Base-by-base conservation (phyloP, 1,284 basidiomycete genomes). In the Marasmius tenuissimus region DNA sequence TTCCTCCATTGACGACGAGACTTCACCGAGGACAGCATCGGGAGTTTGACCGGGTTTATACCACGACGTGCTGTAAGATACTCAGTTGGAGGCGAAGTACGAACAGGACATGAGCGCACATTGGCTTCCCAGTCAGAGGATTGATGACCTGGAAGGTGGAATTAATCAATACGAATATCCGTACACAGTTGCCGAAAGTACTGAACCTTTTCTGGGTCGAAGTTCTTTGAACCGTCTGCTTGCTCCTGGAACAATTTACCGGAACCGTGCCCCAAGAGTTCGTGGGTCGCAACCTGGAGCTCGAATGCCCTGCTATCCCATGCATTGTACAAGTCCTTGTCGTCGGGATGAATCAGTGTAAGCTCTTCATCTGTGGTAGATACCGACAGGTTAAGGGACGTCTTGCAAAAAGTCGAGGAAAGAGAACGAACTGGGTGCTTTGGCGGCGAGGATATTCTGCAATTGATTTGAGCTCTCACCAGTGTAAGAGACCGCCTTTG, bases 1-100 rank as follows among this genome's bases (percentile, higher is more conserved):
- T 76, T 94, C 93, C 72, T 94, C 93, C 84, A 94, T 85, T 0
- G 92, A 94, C 0, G 91, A 93, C 3, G 91, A 93, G 3, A 93
- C 89, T 65, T 93, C 89, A 0, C 92, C 92, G 1, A 94, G 80
- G 5, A 93, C 87, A 3, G 91, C 87, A 59, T 85, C 89, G 33
- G 90, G 82, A 0, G 90, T 92, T 73, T 93, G 91, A 5, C 92
- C 92, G 53, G 89, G 83, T 71, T 90, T 91, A 74, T 94, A 94
- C 93, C 93, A 94, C 8, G 88, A 88, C 4, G 81, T 80, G 57
- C 88, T 91, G 59, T 0, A 60, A 22, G 35, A 47, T n/a, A 20
- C 20, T 54, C 42, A 52, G 39, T 47, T 8, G 59, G 61, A 51
- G 48, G 49, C 54, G 10, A 55, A 34, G 53, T 11, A 51, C 27